phyloP scores from a whole-genome alignment of 805 yeast genomes.

The Ogataea neopini region DNA sequence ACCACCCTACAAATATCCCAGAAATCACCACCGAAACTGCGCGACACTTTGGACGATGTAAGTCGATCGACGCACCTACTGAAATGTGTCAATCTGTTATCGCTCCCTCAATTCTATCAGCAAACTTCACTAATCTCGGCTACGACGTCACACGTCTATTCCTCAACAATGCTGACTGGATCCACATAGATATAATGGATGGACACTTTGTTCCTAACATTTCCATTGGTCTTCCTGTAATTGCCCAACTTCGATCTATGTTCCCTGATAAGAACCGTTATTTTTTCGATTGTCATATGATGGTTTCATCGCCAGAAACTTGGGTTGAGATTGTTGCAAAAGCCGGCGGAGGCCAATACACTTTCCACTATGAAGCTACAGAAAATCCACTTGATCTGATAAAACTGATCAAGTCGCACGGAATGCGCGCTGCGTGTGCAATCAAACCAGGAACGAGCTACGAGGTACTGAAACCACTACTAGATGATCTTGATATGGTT shows the following conservation, averaged over 20 bases:
- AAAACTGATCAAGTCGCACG: slow-evolving; percentile 71
- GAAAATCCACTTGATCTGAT: slow-evolving; percentile 73
- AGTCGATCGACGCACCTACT: slow-evolving; percentile 2
- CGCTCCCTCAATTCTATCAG: slow-evolving; percentile 93
- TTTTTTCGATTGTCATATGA: slow-evolving; percentile 96
- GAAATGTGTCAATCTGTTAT: slow-evolving; percentile 56
- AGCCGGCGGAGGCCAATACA: slow-evolving; percentile 94
- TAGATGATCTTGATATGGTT: slow-evolving; percentile 84
- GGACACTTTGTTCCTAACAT: slow-evolving; percentile 98
- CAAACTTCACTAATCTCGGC: slow-evolving; percentile 87
- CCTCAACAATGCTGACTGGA: slow-evolving; percentile 88
- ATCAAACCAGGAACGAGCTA: slow-evolving; percentile 93
- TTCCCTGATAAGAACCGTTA: slow-evolving; percentile 36
- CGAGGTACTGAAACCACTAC: slow-evolving; percentile 75
- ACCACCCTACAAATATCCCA: neutral
- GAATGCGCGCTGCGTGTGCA: slow-evolving; percentile 93
- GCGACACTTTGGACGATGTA: too few species aligned
- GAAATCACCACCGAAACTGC: neutral
- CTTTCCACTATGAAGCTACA: slow-evolving; percentile 95
- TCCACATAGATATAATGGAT: slow-evolving; percentile 97
- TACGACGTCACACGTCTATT: slow-evolving; percentile 82
- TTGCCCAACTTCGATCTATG: slow-evolving; percentile 16
- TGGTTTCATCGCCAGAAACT: slow-evolving; percentile 89
- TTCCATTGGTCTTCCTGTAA: slow-evolving; percentile 75
- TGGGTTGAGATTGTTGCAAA: slow-evolving; percentile 94